phyloP scores from a whole-genome alignment of 106 monocot species.

The Xerophyta viscosa region DNA sequence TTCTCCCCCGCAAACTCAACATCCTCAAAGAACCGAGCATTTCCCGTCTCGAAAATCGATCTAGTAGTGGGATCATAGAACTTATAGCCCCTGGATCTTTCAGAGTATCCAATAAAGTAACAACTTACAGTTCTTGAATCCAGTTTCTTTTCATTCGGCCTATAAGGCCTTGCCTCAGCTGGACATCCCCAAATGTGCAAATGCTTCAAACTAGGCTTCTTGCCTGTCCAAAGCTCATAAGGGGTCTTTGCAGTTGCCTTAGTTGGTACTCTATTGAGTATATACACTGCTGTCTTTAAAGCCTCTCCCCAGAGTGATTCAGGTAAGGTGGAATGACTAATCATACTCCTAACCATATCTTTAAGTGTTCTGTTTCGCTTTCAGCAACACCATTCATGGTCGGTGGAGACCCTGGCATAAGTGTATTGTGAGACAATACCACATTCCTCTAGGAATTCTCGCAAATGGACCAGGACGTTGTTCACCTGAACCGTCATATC shows the following conservation, averaged over 20 bases:
- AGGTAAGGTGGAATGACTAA: neutral
- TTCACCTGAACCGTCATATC: neutral
- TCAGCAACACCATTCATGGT: neutral
- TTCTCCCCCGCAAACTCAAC: neutral
- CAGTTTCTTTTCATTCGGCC: neutral
- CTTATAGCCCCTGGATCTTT: constrained; percentile 1
- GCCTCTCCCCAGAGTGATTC: neutral
- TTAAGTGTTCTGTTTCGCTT: neutral
- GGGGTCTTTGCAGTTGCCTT: neutral
- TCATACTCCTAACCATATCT: constrained; percentile 1
- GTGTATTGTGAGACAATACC: constrained; percentile 1
- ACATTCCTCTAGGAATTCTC: neutral
- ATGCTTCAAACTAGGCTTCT: neutral
- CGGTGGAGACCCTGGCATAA: neutral
- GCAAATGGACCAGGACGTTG: constrained; percentile 5
- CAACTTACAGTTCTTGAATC: neutral
- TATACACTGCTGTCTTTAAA: neutral
- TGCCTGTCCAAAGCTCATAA: neutral
- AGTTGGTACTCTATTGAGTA: neutral
- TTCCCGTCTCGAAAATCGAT: neutral
- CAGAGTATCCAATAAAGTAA: neutral
- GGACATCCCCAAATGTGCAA: constrained; percentile 1
- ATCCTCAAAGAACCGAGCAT: constrained; percentile 7
- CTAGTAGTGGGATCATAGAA: neutral
- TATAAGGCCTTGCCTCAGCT: neutral